Evolutionary conservation across 2,329 filamentous ascomycete species (phyloP).

Genomic region (Simplicillium sp.): DNA sequence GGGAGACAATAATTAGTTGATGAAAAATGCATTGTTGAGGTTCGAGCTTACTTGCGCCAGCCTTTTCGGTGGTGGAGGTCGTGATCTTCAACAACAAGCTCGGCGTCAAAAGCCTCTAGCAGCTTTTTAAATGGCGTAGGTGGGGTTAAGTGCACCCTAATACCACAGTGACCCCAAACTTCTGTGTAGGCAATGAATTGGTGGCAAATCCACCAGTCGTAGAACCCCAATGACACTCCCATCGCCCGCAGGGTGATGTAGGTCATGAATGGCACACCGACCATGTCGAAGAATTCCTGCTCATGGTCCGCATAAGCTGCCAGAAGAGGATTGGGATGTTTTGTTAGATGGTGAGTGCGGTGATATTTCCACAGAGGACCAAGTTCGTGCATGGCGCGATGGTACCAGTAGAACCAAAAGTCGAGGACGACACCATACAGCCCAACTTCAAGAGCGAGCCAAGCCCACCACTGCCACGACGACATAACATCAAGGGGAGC

Average conservation of each 20-base stretch:
- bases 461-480: slow-evolving; percentile 10
- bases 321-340: slow-evolving; percentile 30
- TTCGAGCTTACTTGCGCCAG: slow-evolving; percentile 16
- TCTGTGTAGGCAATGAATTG: slow-evolving; percentile 28
- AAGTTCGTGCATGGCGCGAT: slow-evolving; percentile 29
- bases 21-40: too few species aligned
- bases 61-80: slow-evolving; percentile 25
- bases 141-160: slow-evolving; percentile 22
- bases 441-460: slow-evolving; percentile 23
- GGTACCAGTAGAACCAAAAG: slow-evolving; percentile 24
- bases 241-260: slow-evolving; percentile 19
- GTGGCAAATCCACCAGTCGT: slow-evolving; percentile 34
- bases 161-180: slow-evolving; percentile 23
- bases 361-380: slow-evolving; percentile 29
- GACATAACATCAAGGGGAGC: slow-evolving; percentile 12
- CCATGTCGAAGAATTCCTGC: slow-evolving; percentile 31
- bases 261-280: slow-evolving; percentile 25
- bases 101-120: slow-evolving; percentile 18
- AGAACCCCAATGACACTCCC: slow-evolving; percentile 31
- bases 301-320: slow-evolving; percentile 28
- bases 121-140: slow-evolving; percentile 21
- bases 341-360: slow-evolving; percentile 31
- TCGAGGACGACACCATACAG: slow-evolving; percentile 22
- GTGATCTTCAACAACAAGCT: slow-evolving; percentile 30
- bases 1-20: too few species aligned